Evolutionary conservation across 352 stramenopile species (phyloP), one percentile per base, ranked within the genome.

Genomic region (Phytophthora brassicae): DNA sequence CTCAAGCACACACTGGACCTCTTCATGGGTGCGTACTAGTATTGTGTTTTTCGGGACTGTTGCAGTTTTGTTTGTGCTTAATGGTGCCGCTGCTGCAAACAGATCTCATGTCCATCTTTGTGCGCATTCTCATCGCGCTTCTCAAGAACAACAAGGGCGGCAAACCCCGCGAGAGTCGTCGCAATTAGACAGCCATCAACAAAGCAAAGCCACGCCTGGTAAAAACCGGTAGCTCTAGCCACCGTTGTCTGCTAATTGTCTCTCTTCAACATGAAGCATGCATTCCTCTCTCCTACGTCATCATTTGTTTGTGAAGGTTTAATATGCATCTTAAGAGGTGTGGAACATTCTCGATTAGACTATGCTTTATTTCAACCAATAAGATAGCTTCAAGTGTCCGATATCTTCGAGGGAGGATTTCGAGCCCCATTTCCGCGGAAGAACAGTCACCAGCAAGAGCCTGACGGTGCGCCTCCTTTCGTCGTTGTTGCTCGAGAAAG

Each of bases 61-160:
- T 42, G 19, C 44, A 29, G 35, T 55, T 41, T 41, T 33, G 8
- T 13, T 36, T 47, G 6, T 28, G 14, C 12, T 51, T 9, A 39
- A 28, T 20, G 41, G n/a, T 20, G 16, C 23, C 31, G 55, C 28
- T 47, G 46, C 43, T 54, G 29, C 51, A 2, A 60, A 4, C 44
- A 90, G 89, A 97, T 61, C 84, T 96, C 24, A 74, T 94, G 47
- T 89, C 75, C 49, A 93, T 97, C 60, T 97, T 97, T 49, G 82
- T 95, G 42, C 87, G 89, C 72, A 80, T 97, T 26, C 68, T 93
- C 50, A 69, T 92, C 51, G 89, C 95, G 51, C 65, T 97, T 16
- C 59, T 95, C 11, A 61, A 84, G 56, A 93, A 90, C 66, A 71
- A 71, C 20, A 74, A 74, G 12, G 66, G 73, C 43, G 64, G 82